These are phyloP conservation scores for Eutrema salsugineum DNA, from an alignment of 441 rosid species.

Conservation along the genomic window DNA sequence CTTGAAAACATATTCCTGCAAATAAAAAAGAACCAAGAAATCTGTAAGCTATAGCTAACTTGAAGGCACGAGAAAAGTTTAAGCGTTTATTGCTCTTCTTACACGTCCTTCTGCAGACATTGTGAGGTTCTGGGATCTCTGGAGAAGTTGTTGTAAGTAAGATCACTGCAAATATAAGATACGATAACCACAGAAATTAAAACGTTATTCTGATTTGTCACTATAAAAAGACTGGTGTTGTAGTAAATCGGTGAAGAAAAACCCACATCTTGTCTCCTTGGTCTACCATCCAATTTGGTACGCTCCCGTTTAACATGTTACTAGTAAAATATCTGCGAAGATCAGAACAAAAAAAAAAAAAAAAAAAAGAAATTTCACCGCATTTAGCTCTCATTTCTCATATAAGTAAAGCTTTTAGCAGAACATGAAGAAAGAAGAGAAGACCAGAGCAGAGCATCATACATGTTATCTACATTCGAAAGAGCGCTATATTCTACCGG, in stretches of 20 bases:
- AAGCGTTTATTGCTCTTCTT: constrained; percentile 2
- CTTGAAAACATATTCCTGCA: constrained; percentile 56
- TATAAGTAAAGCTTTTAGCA: neutral
- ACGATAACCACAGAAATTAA: neutral
- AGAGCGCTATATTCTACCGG: constrained; percentile 30
- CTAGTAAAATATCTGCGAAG: constrained; percentile 52
- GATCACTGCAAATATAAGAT: constrained; percentile 41
- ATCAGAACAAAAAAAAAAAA: too few relatives aligned
- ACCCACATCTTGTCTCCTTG: constrained; percentile 37
- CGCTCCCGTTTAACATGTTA: constrained; percentile 46
- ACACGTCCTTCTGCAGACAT: constrained; percentile 6
- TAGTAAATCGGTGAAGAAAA: neutral
- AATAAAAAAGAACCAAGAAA: neutral
- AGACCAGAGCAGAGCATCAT: constrained; percentile 20
- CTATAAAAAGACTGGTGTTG: neutral
- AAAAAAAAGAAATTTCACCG: neutral
- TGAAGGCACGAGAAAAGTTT: neutral
- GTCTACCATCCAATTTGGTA: constrained; percentile 42
- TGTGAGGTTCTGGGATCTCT: neutral
- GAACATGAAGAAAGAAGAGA: constrained; percentile 11
- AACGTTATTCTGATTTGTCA: neutral
- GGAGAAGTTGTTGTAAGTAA: constrained; percentile 53
- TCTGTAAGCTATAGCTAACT: neutral
- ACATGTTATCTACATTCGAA: constrained; percentile 27
- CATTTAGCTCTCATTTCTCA: neutral